Conservation (phyloP, 2,329 filamentous ascomycete species). For the Sclerotinia glacialis region DNA sequence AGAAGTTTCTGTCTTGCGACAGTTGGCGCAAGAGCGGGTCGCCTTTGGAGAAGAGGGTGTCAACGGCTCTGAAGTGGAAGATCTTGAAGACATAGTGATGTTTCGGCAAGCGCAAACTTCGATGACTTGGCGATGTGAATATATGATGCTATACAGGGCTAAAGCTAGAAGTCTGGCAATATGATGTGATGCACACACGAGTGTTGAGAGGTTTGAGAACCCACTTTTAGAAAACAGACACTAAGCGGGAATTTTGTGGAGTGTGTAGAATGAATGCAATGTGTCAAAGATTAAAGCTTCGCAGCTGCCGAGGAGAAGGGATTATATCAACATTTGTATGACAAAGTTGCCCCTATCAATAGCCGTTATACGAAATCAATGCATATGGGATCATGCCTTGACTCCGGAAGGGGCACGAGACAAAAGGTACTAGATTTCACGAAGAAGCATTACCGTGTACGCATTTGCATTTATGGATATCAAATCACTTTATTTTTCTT, state of each 20-base stretch:
- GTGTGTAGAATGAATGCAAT: background rate
- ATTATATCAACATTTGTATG: slow-evolving; percentile 9
- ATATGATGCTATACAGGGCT: background rate
- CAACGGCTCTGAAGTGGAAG: slow-evolving; percentile 4
- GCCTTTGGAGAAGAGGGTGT: background rate
- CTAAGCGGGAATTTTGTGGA: slow-evolving; percentile 5
- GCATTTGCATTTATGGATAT: background rate
- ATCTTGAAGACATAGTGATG: slow-evolving; percentile 9
- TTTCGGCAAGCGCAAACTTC: background rate
- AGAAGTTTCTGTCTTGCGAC: background rate
- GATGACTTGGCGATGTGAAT: background rate
- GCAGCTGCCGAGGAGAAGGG: background rate
- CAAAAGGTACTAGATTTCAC: background rate
- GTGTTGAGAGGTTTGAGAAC: background rate
- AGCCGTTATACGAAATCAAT: background rate
- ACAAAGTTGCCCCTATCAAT: slow-evolving; percentile 4
- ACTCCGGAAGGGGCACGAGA: slow-evolving; percentile 3
- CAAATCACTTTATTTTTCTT: background rate
- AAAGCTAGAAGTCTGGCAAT: slow-evolving; percentile 9
- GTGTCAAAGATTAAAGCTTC: background rate
- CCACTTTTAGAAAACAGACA: background rate
- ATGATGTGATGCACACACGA: background rate
- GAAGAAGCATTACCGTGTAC: background rate
- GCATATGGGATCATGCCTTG: background rate
- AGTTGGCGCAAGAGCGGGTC: background rate